These are phyloP conservation scores for Croton setiger DNA, from an alignment of 441 rosid species.

Conservation along the genomic window DNA sequence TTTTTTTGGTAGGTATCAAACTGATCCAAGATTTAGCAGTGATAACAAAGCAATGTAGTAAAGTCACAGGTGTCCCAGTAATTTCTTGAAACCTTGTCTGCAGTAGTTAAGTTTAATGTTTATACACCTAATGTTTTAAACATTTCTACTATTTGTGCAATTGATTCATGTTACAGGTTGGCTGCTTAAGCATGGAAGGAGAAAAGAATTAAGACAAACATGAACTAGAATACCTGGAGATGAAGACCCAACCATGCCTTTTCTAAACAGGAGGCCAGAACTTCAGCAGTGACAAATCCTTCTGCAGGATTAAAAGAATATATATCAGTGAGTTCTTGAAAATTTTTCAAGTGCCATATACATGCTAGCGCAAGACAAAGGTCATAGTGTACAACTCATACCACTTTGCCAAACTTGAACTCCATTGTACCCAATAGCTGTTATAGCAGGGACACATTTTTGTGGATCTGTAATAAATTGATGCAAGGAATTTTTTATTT, in stretches of 20 bases:
- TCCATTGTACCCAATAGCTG: conserved; percentile 82
- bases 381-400: conserved; percentile 22
- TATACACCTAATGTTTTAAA: not conserved
- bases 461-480: conserved; percentile 54
- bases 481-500: conserved; percentile 51
- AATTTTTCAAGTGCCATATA: not conserved
- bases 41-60: not conserved
- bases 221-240: conserved; percentile 47
- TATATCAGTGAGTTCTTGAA: conserved; percentile 5
- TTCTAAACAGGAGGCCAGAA: conserved; percentile 61
- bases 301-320: conserved; percentile 37
- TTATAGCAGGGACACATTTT: conserved; percentile 63
- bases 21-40: not conserved
- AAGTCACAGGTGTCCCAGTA: not conserved
- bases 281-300: conserved; percentile 66
- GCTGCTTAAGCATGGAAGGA: conserved; percentile 1
- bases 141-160: not conserved
- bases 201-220: not conserved
- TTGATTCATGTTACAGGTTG: not conserved
- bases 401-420: conserved; percentile 80
- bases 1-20: not conserved
- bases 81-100: not conserved
- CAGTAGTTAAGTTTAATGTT: not conserved
- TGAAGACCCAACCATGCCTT: conserved; percentile 80
- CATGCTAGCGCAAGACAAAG: conserved; percentile 8